Evolutionary conservation across 495 filamentous ascomycete species (phyloP).

Genomic region (Parathielavia appendiculata): DNA sequence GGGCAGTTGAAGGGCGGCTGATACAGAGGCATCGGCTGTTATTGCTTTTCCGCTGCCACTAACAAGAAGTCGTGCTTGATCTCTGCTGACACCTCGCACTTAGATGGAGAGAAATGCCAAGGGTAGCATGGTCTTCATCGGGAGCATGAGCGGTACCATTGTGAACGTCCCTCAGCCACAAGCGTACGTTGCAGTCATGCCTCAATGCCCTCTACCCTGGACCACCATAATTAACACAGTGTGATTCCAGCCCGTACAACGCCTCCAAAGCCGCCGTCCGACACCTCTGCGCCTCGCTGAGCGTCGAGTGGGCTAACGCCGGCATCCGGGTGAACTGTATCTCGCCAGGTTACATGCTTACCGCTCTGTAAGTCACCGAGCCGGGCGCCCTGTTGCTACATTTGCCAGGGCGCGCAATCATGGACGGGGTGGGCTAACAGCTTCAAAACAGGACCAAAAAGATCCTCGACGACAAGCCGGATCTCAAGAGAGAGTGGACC

Average conservation of each 20-base stretch:
- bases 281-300: slow-evolving; percentile 72
- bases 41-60: too few relatives aligned
- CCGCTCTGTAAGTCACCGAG: slow-evolving; percentile 62
- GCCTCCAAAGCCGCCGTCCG: slow-evolving; percentile 83
- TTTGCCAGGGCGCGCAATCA: too few relatives aligned
- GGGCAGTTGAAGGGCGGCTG: too few relatives aligned
- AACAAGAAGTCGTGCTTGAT: background rate
- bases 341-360: slow-evolving; percentile 90
- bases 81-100: background rate
- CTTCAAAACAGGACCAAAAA: slow-evolving; percentile 67
- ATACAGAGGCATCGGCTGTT: too few relatives aligned
- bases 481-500: slow-evolving; percentile 80
- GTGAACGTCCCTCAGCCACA: slow-evolving; percentile 95
- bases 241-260: slow-evolving; percentile 68
- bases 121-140: slow-evolving; percentile 91
- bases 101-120: slow-evolving; percentile 66
- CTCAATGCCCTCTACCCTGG: background rate
- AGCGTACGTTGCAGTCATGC: slow-evolving; percentile 40
- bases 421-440: background rate
- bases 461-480: slow-evolving; percentile 88
- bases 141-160: slow-evolving; percentile 86
- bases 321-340: slow-evolving; percentile 90
- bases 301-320: slow-evolving; percentile 82
- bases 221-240: background rate
- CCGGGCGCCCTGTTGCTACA: background rate